Evolutionary conservation across 1,139 yeast species (phyloP).

Genomic region (Candida neerlandica): DNA sequence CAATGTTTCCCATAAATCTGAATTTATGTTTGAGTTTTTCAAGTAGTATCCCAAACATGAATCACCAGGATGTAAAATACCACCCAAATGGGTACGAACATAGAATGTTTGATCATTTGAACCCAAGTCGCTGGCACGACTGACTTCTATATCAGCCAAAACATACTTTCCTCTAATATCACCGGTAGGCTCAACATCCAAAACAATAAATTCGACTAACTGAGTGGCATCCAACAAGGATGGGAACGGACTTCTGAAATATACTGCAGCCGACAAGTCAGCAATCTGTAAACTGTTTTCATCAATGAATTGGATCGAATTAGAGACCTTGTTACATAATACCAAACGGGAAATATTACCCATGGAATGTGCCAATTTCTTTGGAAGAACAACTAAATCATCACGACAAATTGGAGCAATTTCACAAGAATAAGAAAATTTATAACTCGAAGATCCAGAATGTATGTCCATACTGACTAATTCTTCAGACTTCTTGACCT

Average conservation of each 20-base stretch:
- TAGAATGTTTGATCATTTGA: slow-evolving; percentile 78
- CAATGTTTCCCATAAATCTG: slow-evolving; percentile 77
- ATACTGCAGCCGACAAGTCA: slow-evolving; percentile 73
- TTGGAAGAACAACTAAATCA: slow-evolving; percentile 89
- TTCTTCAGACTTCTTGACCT: slow-evolving; percentile 84
- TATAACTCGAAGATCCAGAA: slow-evolving; percentile 83
- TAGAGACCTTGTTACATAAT: slow-evolving; percentile 80
- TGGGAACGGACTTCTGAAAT: slow-evolving; percentile 86
- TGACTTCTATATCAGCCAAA: slow-evolving; percentile 86
- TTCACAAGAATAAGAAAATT: slow-evolving; percentile 91
- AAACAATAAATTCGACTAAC: slow-evolving; percentile 83
- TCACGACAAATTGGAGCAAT: slow-evolving; percentile 98
- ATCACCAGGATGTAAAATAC: slow-evolving; percentile 93
- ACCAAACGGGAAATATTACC: slow-evolving; percentile 86
- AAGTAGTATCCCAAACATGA: slow-evolving; percentile 89
- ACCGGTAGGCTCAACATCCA: slow-evolving; percentile 95
- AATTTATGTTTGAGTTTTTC: slow-evolving; percentile 82
- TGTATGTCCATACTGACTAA: slow-evolving; percentile 91
- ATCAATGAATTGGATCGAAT: slow-evolving; percentile 82
- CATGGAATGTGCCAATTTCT: slow-evolving; percentile 76
- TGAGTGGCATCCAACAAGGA: slow-evolving; percentile 77
- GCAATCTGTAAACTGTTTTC: slow-evolving; percentile 79
- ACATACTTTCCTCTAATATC: slow-evolving; percentile 78
- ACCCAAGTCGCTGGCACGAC: slow-evolving; percentile 85
- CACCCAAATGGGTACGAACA: slow-evolving; percentile 90